Conservation (phyloP, 495 filamentous ascomycete species). For the Penicillium antarcticum region DNA sequence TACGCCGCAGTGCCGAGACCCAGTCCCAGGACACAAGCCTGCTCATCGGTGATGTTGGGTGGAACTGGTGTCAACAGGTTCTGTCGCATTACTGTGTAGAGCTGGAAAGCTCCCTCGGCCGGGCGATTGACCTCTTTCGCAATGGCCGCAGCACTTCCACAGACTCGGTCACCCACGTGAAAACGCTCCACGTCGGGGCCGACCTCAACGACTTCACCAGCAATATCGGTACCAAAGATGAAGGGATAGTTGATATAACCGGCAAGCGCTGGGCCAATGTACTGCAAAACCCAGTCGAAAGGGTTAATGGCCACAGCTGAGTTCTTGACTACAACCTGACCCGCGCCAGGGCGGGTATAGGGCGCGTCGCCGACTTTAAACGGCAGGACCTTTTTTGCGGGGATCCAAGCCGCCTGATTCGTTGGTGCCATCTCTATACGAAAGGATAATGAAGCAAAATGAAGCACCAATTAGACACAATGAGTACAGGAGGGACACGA, state of each 20-base stretch:
- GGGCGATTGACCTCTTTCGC: conserved; percentile 8
- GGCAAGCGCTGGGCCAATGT: conserved; percentile 15
- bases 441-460: no score
- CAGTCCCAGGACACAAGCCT: conserved; percentile 34
- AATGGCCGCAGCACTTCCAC: conserved; percentile 23
- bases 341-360: conserved; percentile 25
- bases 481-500: no score
- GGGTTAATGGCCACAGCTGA: conserved; percentile 45
- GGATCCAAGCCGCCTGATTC: conserved; percentile 42
- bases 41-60: conserved; percentile 36
- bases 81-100: conserved; percentile 34
- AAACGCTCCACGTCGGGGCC: conserved; percentile 32
- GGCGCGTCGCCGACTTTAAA: conserved; percentile 35
- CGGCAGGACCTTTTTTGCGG: conserved; percentile 22
- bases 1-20: conserved; percentile 13
- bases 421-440: background rate
- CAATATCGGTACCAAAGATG: conserved; percentile 40
- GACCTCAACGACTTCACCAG: conserved; percentile 37
- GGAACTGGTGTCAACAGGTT: conserved; percentile 43
- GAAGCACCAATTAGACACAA: no score
- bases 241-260: conserved; percentile 21
- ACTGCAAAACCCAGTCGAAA: conserved; percentile 31
- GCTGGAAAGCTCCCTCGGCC: conserved; percentile 41
- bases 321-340: conserved; percentile 38
- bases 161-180: conserved; percentile 42